phyloP scores from a whole-genome alignment of 129 eudicot genomes.

The Solidago caesia region DNA sequence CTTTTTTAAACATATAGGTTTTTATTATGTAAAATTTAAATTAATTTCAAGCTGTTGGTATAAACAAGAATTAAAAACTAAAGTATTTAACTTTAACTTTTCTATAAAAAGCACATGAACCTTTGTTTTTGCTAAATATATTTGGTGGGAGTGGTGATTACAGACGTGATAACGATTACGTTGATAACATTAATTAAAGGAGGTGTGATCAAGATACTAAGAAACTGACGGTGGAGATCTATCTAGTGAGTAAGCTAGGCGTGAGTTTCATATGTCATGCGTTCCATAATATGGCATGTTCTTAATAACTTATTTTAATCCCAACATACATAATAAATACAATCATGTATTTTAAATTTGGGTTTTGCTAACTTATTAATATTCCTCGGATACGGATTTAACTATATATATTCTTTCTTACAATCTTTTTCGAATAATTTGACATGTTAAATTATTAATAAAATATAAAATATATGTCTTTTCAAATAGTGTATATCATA shows the following conservation, averaged over 20 bases:
- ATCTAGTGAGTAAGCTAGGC: conserved; percentile 15
- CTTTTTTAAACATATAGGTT: too few species aligned
- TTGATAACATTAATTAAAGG: neutral
- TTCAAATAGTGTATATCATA: neutral
- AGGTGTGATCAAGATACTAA: neutral
- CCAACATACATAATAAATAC: neutral
- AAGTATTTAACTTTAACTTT: too few species aligned
- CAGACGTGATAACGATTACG: conserved; percentile 15
- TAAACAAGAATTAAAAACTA: neutral
- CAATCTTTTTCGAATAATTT: neutral
- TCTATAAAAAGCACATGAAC: neutral
- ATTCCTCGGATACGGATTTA: neutral
- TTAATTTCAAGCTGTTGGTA: neutral
- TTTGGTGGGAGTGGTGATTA: neutral
- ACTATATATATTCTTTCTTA: neutral
- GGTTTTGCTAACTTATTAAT: too few species aligned
- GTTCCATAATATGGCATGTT: conserved; percentile 27
- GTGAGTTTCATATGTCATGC: conserved; percentile 29
- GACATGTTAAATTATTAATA: too few species aligned
- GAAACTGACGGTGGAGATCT: conserved; percentile 32
- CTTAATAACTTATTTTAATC: neutral
- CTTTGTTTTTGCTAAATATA: neutral
- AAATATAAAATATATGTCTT: neutral
- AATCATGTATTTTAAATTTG: neutral
- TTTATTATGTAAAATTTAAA: too few species aligned